Evolutionary conservation across 2,329 filamentous ascomycete genomes (phyloP), one percentile per base, ranked within the genome.

Genomic region (Fusarium papillatum): DNA sequence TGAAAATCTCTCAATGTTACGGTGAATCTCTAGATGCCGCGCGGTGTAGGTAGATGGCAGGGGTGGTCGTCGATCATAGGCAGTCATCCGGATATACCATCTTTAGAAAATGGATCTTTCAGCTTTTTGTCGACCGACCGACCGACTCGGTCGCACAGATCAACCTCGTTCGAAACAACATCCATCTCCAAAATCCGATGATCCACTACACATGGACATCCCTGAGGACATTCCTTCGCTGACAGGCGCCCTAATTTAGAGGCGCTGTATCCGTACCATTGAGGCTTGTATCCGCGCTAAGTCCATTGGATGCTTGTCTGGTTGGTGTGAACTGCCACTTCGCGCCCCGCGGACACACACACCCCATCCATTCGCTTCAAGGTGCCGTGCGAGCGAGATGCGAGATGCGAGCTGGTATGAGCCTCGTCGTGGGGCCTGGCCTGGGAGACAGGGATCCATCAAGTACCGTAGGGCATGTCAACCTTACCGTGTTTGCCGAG

Each of bases 211-310:
- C 29, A 29, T 29, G 29, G 29, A 29, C 29, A 29, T 55, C 48
- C 48, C 26, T 53, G 22, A 24, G 26, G 11, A 24, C 68, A 70
- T 67, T 75, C 55, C 65, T 62, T 16, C 36, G 65, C 65, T 67
- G 67, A 71, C 73, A 76, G 73, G 73, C 39, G 11, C 61, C 73
- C 60, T 67, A 9, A 76, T 63, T 48, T 41, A 16, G 70, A 71
- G 73, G 70, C 73, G 34, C 34, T 36, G 34, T 36, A 34, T 36
- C 11, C 11, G 34, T 36, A 36, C 48, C 48, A 11, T 29, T 55
- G 48, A 55, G 48, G 48, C 48, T 55, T 55, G 26, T 55, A 31
- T 29, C 48, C 48, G 48, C 46, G 46, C 46, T 55, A 4, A 19
- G 11, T 11, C 48, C 48, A 29, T n/a, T n/a, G n/a, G n/a, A n/a